Percentiles rank a stretch among this genome's conserved stretches.
These are phyloP conservation scores for Pythium dissimile DNA, from an alignment of 352 stramenopile genomes.

Conservation along the genomic window DNA sequence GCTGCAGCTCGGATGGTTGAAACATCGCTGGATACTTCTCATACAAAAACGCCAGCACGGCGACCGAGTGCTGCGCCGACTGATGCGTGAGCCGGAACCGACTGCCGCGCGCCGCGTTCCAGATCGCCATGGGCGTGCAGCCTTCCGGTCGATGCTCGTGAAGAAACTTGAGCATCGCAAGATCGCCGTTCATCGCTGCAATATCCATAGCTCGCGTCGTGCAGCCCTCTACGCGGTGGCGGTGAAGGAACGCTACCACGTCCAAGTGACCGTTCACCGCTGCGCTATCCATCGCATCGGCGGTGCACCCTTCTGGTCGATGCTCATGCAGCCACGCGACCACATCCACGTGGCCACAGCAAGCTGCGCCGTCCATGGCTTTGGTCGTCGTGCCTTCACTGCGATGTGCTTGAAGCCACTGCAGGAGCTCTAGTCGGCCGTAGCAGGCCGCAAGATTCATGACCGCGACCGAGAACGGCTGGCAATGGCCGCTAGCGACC, in stretches of 20 bases:
- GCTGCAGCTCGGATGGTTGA: neutral
- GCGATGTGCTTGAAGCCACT: slow-evolving; percentile 27
- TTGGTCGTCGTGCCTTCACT: slow-evolving; percentile 32
- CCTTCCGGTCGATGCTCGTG: slow-evolving; percentile 20
- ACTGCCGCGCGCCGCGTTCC: slow-evolving; percentile 14
- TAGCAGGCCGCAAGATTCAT: slow-evolving; percentile 19
- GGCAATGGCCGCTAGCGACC: neutral
- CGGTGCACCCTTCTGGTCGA: slow-evolving; percentile 12
- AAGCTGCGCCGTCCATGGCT: slow-evolving; percentile 36
- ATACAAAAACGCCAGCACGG: slow-evolving; percentile 5
- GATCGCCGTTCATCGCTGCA: slow-evolving; percentile 1
- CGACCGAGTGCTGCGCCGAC: neutral
- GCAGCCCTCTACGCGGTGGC: slow-evolving; percentile 13
- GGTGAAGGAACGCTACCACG: slow-evolving; percentile 14
- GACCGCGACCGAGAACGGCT: slow-evolving; percentile 9
- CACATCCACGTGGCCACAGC: slow-evolving; percentile 29
- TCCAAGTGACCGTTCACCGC: slow-evolving; percentile 12
- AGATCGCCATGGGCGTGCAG: slow-evolving; percentile 17
- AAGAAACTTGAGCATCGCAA: slow-evolving; percentile 14
- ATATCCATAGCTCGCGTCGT: slow-evolving; percentile 18
- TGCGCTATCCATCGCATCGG: slow-evolving; percentile 12
- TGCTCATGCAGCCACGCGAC: slow-evolving; percentile 25
- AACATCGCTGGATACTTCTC: slow-evolving; percentile 3
- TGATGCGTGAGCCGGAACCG: neutral
- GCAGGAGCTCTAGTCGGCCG: slow-evolving; percentile 23